Evolutionary conservation across 148 eudicot species (phyloP).

Genomic region (Dysphania ambrosioides): DNA sequence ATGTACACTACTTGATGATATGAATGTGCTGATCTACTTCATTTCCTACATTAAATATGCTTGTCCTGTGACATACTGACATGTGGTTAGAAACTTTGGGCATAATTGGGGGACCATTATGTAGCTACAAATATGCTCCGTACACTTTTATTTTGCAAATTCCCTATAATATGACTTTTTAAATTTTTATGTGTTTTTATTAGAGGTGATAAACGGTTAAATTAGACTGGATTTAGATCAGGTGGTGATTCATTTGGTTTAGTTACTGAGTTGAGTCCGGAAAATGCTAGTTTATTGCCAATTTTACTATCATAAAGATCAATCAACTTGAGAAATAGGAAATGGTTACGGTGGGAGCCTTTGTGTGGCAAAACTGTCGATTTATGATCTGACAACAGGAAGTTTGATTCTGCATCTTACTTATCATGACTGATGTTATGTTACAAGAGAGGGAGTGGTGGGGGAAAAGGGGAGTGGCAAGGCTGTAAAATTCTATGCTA

Average conservation of each 20-base stretch:
- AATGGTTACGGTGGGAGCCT: neutral
- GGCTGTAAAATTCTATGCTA: constrained; percentile 20
- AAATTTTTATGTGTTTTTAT: no score
- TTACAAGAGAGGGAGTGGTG: neutral
- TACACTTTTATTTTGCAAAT: neutral
- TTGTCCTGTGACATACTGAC: constrained; percentile 13
- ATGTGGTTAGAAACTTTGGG: neutral
- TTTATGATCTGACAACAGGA: neutral
- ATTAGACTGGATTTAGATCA: neutral
- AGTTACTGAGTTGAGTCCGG: neutral
- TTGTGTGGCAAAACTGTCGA: neutral
- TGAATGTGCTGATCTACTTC: neutral
- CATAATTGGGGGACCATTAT: neutral
- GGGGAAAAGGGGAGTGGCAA: constrained; percentile 8
- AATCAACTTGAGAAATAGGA: neutral
- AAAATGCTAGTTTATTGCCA: neutral
- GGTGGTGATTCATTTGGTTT: neutral
- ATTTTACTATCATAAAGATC: no score
- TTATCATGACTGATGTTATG: neutral
- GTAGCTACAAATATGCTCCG: neutral
- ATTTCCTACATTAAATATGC: neutral
- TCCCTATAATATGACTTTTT: no score
- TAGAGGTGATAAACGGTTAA: no score
- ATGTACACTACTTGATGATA: neutral
- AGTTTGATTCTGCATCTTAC: constrained; percentile 13